phyloP scores from a whole-genome alignment of 1,284 basidiomycete species.

The Moesziomyces globuligerus region DNA sequence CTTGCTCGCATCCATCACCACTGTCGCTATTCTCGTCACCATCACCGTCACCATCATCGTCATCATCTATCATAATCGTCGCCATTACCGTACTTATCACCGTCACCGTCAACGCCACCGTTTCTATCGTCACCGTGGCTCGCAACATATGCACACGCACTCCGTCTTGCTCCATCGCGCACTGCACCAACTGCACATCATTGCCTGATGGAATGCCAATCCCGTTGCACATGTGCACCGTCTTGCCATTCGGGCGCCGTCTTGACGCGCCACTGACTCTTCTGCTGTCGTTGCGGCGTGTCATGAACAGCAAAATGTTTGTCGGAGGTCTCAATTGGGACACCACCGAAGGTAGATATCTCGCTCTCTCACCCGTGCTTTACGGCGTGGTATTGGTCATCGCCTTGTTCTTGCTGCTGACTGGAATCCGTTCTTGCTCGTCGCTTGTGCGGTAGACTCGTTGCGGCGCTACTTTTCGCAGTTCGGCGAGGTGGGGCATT shows the following conservation, averaged over 20 bases:
- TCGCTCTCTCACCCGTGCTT: not conserved
- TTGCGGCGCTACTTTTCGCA: conserved; percentile 86
- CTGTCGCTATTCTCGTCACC: conserved; percentile 11
- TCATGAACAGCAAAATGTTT: conserved; percentile 92
- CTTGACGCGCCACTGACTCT: too few species aligned
- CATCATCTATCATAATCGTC: conserved; percentile 5
- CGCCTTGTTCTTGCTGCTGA: not conserved
- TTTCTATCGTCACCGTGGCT: too few species aligned
- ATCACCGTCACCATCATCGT: conserved; percentile 2
- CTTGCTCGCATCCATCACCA: conserved; percentile 1
- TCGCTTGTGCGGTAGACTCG: conserved; percentile 72
- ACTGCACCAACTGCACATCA: conserved; percentile 8
- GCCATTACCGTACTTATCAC: too few species aligned
- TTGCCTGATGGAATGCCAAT: too few species aligned
- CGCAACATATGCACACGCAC: too few species aligned
- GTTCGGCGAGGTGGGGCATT: conserved; percentile 89
- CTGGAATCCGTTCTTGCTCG: too few species aligned
- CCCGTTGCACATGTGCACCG: too few species aligned
- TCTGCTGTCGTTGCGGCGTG: too few species aligned
- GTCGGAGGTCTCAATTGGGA: conserved; percentile 97
- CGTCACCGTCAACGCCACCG: conserved; percentile 5
- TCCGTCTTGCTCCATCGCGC: conserved; percentile 1
- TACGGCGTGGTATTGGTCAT: too few species aligned
- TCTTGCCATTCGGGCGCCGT: not conserved
- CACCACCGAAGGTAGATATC: conserved; percentile 80